Percentiles rank a stretch among this genome's conserved stretches.
phyloP scores from a whole-genome alignment of 441 rosid species.

The Sinapis alba region DNA sequence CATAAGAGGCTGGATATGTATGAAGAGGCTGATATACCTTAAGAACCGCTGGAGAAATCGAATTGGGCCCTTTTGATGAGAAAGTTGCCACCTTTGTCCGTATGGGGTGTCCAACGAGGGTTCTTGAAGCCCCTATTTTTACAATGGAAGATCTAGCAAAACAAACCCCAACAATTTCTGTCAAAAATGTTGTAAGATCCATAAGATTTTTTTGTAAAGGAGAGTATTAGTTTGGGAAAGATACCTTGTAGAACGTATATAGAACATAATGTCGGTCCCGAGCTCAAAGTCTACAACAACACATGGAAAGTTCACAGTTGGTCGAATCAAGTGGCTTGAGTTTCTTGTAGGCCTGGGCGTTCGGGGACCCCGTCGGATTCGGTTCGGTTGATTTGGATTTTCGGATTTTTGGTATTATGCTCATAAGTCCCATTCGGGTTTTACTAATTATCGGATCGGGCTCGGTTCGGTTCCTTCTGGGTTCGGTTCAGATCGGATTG shows the following conservation, averaged over 20 bases:
- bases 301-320: neutral
- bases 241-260: slow-evolving; percentile 43
- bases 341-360: no score
- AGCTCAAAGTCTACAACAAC: slow-evolving; percentile 43
- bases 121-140: slow-evolving; percentile 41
- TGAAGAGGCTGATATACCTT: slow-evolving; percentile 23
- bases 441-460: no score
- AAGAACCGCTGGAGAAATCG: slow-evolving; percentile 43
- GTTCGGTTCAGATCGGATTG: no score
- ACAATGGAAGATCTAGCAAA: slow-evolving; percentile 38
- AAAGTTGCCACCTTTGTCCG: slow-evolving; percentile 42
- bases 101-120: slow-evolving; percentile 30
- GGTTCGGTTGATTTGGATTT: no score
- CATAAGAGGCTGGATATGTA: neutral
- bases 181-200: neutral
- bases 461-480: no score
- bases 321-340: slow-evolving; percentile 21
- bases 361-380: no score
- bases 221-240: neutral
- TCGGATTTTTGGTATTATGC: no score
- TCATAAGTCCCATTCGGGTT: no score
- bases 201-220: neutral
- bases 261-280: slow-evolving; percentile 40
- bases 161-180: neutral
- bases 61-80: slow-evolving; percentile 52